Evolutionary conservation across 2,329 filamentous ascomycete genomes (phyloP), one percentile per base, ranked within the genome.

Genomic region (Claviceps sp.): DNA sequence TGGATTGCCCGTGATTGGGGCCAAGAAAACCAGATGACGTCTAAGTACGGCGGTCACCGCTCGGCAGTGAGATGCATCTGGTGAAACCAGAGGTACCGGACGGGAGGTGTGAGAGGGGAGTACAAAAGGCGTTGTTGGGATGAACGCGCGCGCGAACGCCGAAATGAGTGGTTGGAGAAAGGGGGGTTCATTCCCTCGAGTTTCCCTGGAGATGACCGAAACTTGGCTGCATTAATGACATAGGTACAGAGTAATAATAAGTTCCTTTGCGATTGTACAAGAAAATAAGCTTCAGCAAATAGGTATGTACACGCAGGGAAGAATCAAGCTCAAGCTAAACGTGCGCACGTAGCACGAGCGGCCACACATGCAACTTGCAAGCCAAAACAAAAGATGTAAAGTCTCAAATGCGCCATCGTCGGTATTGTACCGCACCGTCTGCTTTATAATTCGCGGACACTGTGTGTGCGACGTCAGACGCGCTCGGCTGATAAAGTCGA

Each of bases 21-120:
- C 11, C 13, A 18, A 41, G 16, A 14, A 30, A 42, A 20, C 5
- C 30, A 20, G 34, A 37, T 22, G 34, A 41, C n/a, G 22, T 13
- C 4, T 11, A 36, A 38, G 36, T 13, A 14, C 26, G 37, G 47
- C 20, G 5, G 38, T 34, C 30, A 44, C 24, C n/a, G 26, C n/a
- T 44, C 40, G 48, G 48, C 41, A 37, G 40, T 44, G 48, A 44
- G 48, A 50, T 34, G 40, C 40, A 50, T 43, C 48, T 50, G 40
- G 48, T 50, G 41, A 50, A 50, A 50, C 41, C 26, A 34, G 40
- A 24, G 18, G 20, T 36, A 44, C 30, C 48, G 38, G 47, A 18
- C 47, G 22, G 47, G 36, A 49, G 9, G 38, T 26, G 36, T 18
- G 24, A 41, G 36, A 41, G 36, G 5, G 2, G 8, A 5, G 26